phyloP scores from a whole-genome alignment of 2,329 filamentous ascomycete species.

The Periglandula ipomoeae region DNA sequence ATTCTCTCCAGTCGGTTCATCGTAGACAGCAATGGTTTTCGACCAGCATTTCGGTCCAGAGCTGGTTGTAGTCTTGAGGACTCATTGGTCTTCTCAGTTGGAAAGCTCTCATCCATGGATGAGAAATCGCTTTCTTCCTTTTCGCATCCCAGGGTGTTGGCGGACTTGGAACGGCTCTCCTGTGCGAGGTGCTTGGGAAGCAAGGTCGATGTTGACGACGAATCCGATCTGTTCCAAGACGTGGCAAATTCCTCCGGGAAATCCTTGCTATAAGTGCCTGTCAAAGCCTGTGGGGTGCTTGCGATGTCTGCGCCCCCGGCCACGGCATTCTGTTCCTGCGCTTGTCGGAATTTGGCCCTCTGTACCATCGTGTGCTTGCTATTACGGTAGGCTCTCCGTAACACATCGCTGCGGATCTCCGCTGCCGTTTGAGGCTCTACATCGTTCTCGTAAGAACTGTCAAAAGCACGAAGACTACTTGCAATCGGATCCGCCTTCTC shows the following conservation, averaged over 20 bases:
- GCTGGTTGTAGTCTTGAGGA: constrained; percentile 19
- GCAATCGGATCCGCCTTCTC: constrained; percentile 23
- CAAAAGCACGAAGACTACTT: constrained; percentile 28
- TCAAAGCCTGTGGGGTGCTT: constrained; percentile 19
- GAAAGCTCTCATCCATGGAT: constrained; percentile 35
- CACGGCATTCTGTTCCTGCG: constrained; percentile 8
- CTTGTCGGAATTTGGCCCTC: constrained; percentile 10
- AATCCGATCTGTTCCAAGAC: constrained; percentile 29
- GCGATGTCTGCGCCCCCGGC: constrained; percentile 5
- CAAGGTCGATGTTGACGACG: constrained; percentile 16
- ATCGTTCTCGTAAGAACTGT: constrained; percentile 14
- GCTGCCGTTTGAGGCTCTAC: constrained; percentile 20
- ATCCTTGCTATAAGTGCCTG: constrained; percentile 40
- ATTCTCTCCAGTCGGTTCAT: constrained; percentile 5
- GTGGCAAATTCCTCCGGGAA: constrained; percentile 42
- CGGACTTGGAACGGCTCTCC: not conserved
- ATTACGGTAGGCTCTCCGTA: constrained; percentile 17
- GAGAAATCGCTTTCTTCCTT: constrained; percentile 21
- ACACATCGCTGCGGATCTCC: constrained; percentile 21
- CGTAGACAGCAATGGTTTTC: constrained; percentile 2
- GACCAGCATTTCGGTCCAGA: constrained; percentile 16
- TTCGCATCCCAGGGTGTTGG: constrained; percentile 6
- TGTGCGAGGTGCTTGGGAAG: constrained; percentile 13
- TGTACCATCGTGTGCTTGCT: constrained; percentile 12
- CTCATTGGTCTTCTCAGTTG: constrained; percentile 15